These are phyloP conservation scores for Heliophila coronopifolia DNA, from an alignment of 441 rosid species.

Conservation along the genomic window DNA sequence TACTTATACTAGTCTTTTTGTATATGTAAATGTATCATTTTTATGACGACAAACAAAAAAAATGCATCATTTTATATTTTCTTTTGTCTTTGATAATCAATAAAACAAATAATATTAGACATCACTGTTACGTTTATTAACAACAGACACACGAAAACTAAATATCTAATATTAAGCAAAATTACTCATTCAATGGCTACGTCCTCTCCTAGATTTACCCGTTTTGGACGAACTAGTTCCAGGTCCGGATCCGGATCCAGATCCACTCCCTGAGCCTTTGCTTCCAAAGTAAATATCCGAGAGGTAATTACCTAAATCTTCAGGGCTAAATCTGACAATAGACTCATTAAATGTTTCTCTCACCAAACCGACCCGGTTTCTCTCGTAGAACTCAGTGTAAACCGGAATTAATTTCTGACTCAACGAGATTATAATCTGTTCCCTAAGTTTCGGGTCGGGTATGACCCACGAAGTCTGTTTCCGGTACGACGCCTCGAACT, in stretches of 20 bases:
- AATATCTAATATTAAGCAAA: slow-evolving; percentile 4
- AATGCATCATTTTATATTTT: too few relatives aligned
- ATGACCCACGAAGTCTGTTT: slow-evolving; percentile 56
- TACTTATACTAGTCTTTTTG: too few relatives aligned
- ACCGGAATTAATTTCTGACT: slow-evolving; percentile 38
- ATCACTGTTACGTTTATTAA: too few relatives aligned
- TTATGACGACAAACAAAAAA: too few relatives aligned
- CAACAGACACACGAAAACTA: too few relatives aligned
- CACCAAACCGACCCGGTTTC: slow-evolving; percentile 29
- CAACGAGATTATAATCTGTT: slow-evolving; percentile 45
- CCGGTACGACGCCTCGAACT: slow-evolving; percentile 45
- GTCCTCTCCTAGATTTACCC: slow-evolving; percentile 20
- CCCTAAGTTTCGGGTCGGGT: slow-evolving; percentile 47
- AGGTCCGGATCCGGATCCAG: slow-evolving; percentile 35
- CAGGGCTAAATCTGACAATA: slow-evolving; percentile 50
- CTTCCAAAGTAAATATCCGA: slow-evolving; percentile 46
- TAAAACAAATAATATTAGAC: too few relatives aligned
- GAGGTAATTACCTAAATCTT: slow-evolving; percentile 53
- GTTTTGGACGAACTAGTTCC: slow-evolving; percentile 22
- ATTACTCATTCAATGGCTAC: slow-evolving; percentile 20
- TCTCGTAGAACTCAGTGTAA: slow-evolving; percentile 43
- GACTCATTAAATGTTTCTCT: slow-evolving; percentile 14
- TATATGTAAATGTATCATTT: too few relatives aligned
- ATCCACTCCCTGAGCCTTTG: slow-evolving; percentile 31
- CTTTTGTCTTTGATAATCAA: too few relatives aligned